phyloP scores from a whole-genome alignment of 192 early-diverging fungal species.

The Cetraspora pellucida region DNA sequence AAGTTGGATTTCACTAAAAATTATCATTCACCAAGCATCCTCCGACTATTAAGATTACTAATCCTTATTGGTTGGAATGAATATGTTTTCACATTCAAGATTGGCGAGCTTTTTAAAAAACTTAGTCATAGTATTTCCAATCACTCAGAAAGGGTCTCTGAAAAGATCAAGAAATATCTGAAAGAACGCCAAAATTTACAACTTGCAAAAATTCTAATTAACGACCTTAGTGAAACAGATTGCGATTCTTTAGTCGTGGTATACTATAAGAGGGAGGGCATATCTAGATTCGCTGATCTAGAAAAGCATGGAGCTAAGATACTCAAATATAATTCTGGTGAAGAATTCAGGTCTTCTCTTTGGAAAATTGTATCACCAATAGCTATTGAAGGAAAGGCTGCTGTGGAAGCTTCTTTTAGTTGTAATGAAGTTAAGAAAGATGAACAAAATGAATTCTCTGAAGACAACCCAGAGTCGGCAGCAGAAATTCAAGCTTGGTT shows the following conservation, averaged over 20 bases:
- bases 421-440: neutral
- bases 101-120: slow-evolving; percentile 11
- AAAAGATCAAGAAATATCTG: neutral
- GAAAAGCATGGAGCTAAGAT: neutral
- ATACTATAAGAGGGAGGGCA: neutral
- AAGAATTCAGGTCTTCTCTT: slow-evolving; percentile 4
- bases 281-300: neutral
- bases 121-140: too few relatives aligned
- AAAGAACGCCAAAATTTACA: neutral
- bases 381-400: neutral
- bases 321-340: slow-evolving; percentile 9
- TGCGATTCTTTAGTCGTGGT: slow-evolving; percentile 26
- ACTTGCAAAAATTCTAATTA: neutral
- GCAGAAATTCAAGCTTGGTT: slow-evolving; percentile 27
- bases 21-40: neutral
- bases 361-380: neutral
- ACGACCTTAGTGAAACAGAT: neutral
- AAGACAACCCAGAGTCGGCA: neutral
- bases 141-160: neutral
- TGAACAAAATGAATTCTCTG: neutral
- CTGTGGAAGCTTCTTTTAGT: neutral
- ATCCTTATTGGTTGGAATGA: slow-evolving; percentile 22
- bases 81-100: neutral
- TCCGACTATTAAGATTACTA: slow-evolving; percentile 18
- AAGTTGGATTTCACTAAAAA: neutral